phyloP scores from a whole-genome alignment of 495 filamentous ascomycete species.

The Aspergillus conjunctus region DNA sequence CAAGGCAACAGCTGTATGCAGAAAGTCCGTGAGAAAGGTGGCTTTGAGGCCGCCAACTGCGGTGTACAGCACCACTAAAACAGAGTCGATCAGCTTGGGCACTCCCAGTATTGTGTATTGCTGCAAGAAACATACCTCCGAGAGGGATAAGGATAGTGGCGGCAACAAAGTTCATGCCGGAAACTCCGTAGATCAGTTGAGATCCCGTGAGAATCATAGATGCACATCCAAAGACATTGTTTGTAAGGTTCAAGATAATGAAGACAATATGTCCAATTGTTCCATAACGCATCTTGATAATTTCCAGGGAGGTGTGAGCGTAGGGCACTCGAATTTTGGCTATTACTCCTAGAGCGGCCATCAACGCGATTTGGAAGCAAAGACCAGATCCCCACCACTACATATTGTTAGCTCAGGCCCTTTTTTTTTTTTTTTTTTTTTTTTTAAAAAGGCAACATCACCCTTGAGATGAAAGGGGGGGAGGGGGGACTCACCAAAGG shows the following conservation, averaged over 20 bases:
- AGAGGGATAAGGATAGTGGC: constrained; percentile 49
- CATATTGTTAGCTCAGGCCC: constrained; percentile 13
- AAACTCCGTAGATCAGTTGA: constrained; percentile 39
- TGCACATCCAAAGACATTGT: constrained; percentile 52
- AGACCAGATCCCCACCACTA: constrained; percentile 46
- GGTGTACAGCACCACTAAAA: constrained; percentile 42
- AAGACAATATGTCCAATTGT: constrained; percentile 52
- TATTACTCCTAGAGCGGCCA: constrained; percentile 43
- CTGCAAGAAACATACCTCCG: constrained; percentile 33
- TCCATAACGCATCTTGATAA: constrained; percentile 57
- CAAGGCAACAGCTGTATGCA: constrained; percentile 42
- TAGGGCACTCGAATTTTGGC: constrained; percentile 54
- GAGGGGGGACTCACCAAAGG: constrained; percentile 31
- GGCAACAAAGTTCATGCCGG: constrained; percentile 46
- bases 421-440: not conserved
- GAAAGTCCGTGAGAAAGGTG: constrained; percentile 44
- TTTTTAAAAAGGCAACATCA: not conserved
- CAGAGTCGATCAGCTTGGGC: not conserved
- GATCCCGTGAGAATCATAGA: constrained; percentile 45
- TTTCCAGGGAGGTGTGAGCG: constrained; percentile 58
- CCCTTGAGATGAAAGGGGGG: not conserved
- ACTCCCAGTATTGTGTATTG: not conserved
- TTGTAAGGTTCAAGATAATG: constrained; percentile 52
- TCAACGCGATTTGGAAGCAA: constrained; percentile 45
- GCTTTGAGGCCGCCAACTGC: constrained; percentile 46